Percentiles rank a stretch among this genome's conserved stretches.
Conservation (phyloP, 2,329 filamentous ascomycete genomes). For the Calonectria fujianensis region DNA sequence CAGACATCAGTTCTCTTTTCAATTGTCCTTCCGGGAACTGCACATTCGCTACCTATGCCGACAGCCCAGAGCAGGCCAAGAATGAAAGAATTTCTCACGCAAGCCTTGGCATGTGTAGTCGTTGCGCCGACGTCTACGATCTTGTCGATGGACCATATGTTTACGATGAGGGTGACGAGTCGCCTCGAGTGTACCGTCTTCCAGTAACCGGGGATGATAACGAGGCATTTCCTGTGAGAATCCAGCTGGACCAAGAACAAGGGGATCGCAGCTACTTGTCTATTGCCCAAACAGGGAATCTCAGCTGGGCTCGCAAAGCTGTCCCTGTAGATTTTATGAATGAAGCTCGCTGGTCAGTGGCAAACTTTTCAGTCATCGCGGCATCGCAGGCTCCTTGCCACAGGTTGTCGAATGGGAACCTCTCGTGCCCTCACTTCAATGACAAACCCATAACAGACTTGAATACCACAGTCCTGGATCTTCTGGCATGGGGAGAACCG, state of each 20-base stretch:
- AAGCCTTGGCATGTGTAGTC: too few species aligned
- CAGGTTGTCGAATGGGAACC: neutral
- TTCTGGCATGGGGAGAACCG: neutral
- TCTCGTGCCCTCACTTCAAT: neutral
- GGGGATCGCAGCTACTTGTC: neutral
- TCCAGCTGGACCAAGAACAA: neutral
- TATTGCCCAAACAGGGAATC: neutral
- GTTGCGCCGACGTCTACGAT: too few species aligned
- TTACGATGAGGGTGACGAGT: neutral
- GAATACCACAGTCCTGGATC: neutral
- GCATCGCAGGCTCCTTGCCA: neutral
- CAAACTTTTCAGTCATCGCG: neutral
- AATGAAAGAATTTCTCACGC: neutral
- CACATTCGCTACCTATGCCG: neutral
- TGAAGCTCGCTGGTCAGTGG: slow-evolving; percentile 4
- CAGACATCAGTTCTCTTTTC: slow-evolving; percentile 7
- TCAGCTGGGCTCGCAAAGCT: neutral
- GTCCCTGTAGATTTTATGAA: neutral
- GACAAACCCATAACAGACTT: neutral
- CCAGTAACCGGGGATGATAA: neutral
- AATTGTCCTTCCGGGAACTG: slow-evolving; percentile 2
- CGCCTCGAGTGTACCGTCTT: neutral
- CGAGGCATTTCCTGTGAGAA: neutral
- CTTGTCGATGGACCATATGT: too few species aligned
- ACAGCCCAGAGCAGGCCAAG: neutral